Percentiles rank a stretch among this genome's conserved stretches.
phyloP scores from a whole-genome alignment of 805 yeast genomes.

The Yarrowia sp. region DNA sequence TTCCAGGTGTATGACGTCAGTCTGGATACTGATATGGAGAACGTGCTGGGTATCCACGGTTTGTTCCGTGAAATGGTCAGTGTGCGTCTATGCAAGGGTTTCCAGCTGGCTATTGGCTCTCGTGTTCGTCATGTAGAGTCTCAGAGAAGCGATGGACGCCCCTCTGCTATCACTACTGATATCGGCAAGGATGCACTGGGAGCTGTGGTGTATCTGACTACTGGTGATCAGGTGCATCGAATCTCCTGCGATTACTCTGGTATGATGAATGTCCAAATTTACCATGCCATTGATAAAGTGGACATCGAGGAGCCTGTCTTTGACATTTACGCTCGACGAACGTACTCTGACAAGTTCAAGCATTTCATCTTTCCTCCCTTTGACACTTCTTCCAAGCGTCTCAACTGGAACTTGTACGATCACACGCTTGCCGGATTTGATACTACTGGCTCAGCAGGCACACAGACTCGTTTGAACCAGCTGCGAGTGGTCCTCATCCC shows the following conservation, averaged over 20 bases:
- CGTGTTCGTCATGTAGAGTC: conserved; percentile 70
- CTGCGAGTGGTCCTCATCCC: conserved; percentile 89
- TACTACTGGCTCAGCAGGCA: conserved; percentile 54
- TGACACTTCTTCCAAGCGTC: conserved; percentile 52
- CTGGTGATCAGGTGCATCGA: conserved; percentile 86
- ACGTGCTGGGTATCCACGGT: conserved; percentile 60
- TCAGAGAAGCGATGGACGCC: conserved; percentile 61
- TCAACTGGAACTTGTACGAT: conserved; percentile 92
- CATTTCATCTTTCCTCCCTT: conserved; percentile 36
- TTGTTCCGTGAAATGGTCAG: conserved; percentile 87
- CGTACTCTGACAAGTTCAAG: conserved; percentile 25
- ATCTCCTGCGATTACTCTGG: conserved; percentile 76
- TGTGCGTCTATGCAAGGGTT: conserved; percentile 81
- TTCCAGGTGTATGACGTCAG: conserved; percentile 84
- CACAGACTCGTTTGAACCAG: conserved; percentile 52
- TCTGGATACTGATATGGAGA: conserved; percentile 64
- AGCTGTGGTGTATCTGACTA: conserved; percentile 71
- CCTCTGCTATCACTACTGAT: conserved; percentile 63
- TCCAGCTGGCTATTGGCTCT: conserved; percentile 84
- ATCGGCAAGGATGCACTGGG: conserved; percentile 58
- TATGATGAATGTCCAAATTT: conserved; percentile 79
- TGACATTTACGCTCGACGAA: conserved; percentile 23
- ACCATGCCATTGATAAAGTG: conserved; percentile 46
- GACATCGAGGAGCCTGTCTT: conserved; percentile 35
- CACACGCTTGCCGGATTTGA: conserved; percentile 91